phyloP scores from a whole-genome alignment of 495 filamentous ascomycete species.

The Lentithecium fluviatile region DNA sequence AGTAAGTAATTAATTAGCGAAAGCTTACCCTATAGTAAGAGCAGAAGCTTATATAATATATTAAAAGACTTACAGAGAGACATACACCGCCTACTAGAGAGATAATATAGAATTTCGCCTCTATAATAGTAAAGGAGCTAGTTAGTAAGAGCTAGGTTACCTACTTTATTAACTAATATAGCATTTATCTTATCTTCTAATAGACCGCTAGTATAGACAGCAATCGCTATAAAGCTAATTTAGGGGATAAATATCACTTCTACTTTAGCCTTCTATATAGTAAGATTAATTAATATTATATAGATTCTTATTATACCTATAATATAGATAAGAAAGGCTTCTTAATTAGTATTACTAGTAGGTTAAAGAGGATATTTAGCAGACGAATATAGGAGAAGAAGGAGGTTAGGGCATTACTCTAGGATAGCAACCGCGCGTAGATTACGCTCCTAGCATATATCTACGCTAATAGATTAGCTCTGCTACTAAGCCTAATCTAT shows the following conservation, averaged over 20 bases:
- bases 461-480: constrained; percentile 21
- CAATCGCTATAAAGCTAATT: constrained; percentile 3
- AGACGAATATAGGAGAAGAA: constrained; percentile 3
- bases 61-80: constrained; percentile 3
- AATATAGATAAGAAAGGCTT: constrained; percentile 39
- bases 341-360: constrained; percentile 34
- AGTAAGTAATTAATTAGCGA: background rate
- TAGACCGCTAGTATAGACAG: constrained; percentile 8
- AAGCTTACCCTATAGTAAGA: background rate
- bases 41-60: constrained; percentile 11
- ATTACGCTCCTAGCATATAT: constrained; percentile 28
- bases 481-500: constrained; percentile 31
- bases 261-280: constrained; percentile 13
- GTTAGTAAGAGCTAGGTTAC: background rate
- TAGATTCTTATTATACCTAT: constrained; percentile 24
- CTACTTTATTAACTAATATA: constrained; percentile 3
- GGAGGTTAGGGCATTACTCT: constrained; percentile 7
- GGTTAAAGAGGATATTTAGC: constrained; percentile 3
- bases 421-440: constrained; percentile 24
- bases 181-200: background rate
- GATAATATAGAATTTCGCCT: constrained; percentile 14
- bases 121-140: background rate
- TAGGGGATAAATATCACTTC: constrained; percentile 6
- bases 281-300: constrained; percentile 31
- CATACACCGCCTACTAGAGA: constrained; percentile 10